A percentile compares a stretch with the other conserved stretches of the same genome.
Evolutionary conservation across 2,329 filamentous ascomycete species (phyloP).

Genomic region (Colletotrichum sp.): DNA sequence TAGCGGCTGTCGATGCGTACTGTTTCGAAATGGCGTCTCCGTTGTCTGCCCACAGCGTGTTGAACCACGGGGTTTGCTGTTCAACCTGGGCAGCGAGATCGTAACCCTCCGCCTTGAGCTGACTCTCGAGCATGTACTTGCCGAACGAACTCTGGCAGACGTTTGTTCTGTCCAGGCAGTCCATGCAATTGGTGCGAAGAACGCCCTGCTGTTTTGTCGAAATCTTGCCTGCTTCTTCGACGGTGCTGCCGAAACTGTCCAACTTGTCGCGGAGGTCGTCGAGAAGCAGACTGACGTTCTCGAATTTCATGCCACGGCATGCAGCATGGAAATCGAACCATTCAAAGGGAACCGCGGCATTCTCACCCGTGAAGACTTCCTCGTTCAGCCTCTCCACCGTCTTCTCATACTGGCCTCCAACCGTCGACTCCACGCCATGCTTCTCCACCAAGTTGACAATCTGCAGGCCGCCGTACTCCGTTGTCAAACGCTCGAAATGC

Average conservation of each 20-base stretch:
- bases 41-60: slow-evolving; percentile 96
- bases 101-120: slow-evolving; percentile 77
- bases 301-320: slow-evolving; percentile 96
- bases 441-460: slow-evolving; percentile 88
- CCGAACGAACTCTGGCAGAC: slow-evolving; percentile 93
- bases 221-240: slow-evolving; percentile 51
- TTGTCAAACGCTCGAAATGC: slow-evolving; percentile 75
- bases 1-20: slow-evolving; percentile 91
- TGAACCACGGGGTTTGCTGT: slow-evolving; percentile 89
- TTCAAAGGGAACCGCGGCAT: slow-evolving; percentile 69
- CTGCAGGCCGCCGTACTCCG: slow-evolving; percentile 77
- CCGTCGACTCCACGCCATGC: slow-evolving; percentile 77
- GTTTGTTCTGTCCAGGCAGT: slow-evolving; percentile 94
- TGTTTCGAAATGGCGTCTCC: slow-evolving; percentile 95
- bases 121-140: slow-evolving; percentile 78
- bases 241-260: slow-evolving; percentile 73
- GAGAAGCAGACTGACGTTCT: slow-evolving; percentile 85
- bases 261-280: slow-evolving; percentile 71
- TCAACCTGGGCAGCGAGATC: slow-evolving; percentile 77
- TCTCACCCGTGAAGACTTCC: slow-evolving; percentile 48
- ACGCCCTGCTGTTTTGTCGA: slow-evolving; percentile 69
- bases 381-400: slow-evolving; percentile 71
- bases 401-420: slow-evolving; percentile 79
- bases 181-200: slow-evolving; percentile 97
- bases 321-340: slow-evolving; percentile 98